phyloP scores from a whole-genome alignment of 1,284 basidiomycete genomes.

The Trametes pubescens region DNA sequence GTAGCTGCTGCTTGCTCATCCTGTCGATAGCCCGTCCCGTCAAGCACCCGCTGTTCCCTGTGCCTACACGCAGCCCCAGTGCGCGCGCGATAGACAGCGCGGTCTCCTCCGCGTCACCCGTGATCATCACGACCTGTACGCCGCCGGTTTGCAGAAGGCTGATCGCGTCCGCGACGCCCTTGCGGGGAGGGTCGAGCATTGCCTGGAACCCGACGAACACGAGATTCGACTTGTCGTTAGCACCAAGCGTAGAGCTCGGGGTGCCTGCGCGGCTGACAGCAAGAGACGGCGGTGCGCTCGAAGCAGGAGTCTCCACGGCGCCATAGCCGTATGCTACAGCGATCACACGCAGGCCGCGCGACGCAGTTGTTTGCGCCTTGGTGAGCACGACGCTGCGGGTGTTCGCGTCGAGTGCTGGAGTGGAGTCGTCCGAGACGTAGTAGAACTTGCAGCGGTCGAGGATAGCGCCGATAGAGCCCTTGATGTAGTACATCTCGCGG shows the following conservation, averaged over 20 bases:
- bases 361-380: slow-evolving; percentile 77
- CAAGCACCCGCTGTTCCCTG: slow-evolving; percentile 55
- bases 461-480: slow-evolving; percentile 91
- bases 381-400: slow-evolving; percentile 72
- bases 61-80: slow-evolving; percentile 81
- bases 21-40: slow-evolving; percentile 90
- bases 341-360: slow-evolving; percentile 85
- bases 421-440: slow-evolving; percentile 86
- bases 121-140: slow-evolving; percentile 98
- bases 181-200: slow-evolving; percentile 95
- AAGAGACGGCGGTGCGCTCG: slow-evolving; percentile 40
- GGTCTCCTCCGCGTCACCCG: slow-evolving; percentile 93
- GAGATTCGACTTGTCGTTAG: slow-evolving; percentile 64
- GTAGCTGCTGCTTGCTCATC: slow-evolving; percentile 82
- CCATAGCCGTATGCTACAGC: slow-evolving; percentile 91
- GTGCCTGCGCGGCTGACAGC: slow-evolving; percentile 39
- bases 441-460: slow-evolving; percentile 88
- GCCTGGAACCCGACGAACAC: slow-evolving; percentile 94
- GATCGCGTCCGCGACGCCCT: slow-evolving; percentile 92
- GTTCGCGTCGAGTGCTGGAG: slow-evolving; percentile 75
- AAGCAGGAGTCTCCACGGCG: slow-evolving; percentile 51
- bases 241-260: slow-evolving; percentile 38
- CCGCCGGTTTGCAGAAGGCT: slow-evolving; percentile 82
- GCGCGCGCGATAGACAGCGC: slow-evolving; percentile 89
- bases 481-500: slow-evolving; percentile 86